Evolutionary conservation across 1,284 basidiomycete species (phyloP), one percentile per base, ranked within the genome.

Genomic region (Malassezia furfur): DNA sequence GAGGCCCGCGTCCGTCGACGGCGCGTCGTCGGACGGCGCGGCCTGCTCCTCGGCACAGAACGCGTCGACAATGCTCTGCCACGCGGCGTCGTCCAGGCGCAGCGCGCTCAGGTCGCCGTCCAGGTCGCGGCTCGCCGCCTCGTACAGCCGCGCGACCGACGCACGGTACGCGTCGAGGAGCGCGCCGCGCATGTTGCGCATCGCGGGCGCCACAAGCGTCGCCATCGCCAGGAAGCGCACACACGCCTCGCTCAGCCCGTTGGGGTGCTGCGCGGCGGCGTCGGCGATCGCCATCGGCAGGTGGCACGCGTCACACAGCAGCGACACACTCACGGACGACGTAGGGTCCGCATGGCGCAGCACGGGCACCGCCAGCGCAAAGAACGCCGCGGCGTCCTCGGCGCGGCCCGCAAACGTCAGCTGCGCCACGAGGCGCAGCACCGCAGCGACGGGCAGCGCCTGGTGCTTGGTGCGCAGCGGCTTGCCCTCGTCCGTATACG

Each of bases 401-500:
- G 50, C 38, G 19, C 46, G 38, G 4, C 50, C 50, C 12, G 22
- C 22, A 31, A 52, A n/a, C 17, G 55, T 21, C 10, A 48, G 35
- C 19, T 52, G 45, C 28, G 41, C 50, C 5, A 43, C 36, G 1
- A 57, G 55, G 15, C 47, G 45, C 19, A 57, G 22, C 28, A 52
- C 30, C 1, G 55, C 55, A 5, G 22, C 91, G 76, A 8, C 80
- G 79, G 21, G 81, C 82, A 6, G 28, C 12, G 48, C 21, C 19
- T 56, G 54, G 12, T 41, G 19, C 28, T 28, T 43, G 28, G 32
- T 52, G 11, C 19, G 8, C 21, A 48, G 22, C 5, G 48, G n/a
- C 21, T 39, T 32, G 14, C 6, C 15, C 5, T 21, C 22, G 9
- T 45, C 28, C 2, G 21, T 6, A 25, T 44, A 46, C 38, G 37